Percentiles rank a stretch among this genome's conserved stretches.
These are phyloP conservation scores for Xylariales sp. DNA, from an alignment of 2,329 filamentous ascomycete species.

Conservation along the genomic window DNA sequence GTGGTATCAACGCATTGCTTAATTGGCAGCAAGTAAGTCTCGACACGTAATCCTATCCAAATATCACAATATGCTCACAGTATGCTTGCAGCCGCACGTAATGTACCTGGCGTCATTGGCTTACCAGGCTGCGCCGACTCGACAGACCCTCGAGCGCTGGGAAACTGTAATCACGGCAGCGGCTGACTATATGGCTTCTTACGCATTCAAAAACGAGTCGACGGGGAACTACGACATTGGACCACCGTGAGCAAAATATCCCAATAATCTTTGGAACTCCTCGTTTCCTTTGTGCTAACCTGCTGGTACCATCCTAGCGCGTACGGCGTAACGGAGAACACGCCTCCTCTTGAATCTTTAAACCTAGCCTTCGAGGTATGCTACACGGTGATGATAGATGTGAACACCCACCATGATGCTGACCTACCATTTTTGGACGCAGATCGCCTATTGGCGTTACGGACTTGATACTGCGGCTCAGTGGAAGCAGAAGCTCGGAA, in stretches of 20 bases:
- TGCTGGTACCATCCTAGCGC: slow-evolving; percentile 18
- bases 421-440: too few species aligned
- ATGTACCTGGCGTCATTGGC: slow-evolving; percentile 28
- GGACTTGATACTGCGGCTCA: slow-evolving; percentile 37
- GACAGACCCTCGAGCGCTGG: slow-evolving; percentile 19
- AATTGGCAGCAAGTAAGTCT: slow-evolving; percentile 39
- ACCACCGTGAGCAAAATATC: slow-evolving; percentile 37
- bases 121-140: slow-evolving; percentile 21
- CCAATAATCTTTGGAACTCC: not conserved
- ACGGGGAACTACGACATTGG: slow-evolving; percentile 34
- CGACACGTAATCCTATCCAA: not conserved
- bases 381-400: too few species aligned
- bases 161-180: slow-evolving; percentile 19
- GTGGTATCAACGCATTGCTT: slow-evolving; percentile 45
- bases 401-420: not conserved
- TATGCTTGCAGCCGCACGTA: slow-evolving; percentile 35
- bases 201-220: slow-evolving; percentile 24
- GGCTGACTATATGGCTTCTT: slow-evolving; percentile 26
- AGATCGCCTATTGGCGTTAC: slow-evolving; percentile 44
- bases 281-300: not conserved
- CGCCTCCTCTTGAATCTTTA: slow-evolving; percentile 37
- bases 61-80: not conserved
- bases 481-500: slow-evolving; percentile 37
- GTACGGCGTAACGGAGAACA: slow-evolving; percentile 48
- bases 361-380: slow-evolving; percentile 46